phyloP scores from a whole-genome alignment of 805 yeast species.

The Metschnikowia gruessii region DNA sequence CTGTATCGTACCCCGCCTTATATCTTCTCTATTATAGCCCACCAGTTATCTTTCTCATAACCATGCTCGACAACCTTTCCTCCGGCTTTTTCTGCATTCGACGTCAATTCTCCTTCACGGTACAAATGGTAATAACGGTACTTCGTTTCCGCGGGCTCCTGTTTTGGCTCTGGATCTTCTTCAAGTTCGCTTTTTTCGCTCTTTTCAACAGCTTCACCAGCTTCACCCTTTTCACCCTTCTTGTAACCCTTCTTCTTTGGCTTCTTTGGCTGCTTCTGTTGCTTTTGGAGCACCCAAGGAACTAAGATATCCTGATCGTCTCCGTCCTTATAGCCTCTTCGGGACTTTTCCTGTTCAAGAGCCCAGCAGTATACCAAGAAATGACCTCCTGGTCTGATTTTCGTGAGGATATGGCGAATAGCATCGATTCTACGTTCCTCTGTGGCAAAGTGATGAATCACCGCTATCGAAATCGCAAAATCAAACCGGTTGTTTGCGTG shows the following conservation, averaged over 20 bases:
- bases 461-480: constrained; percentile 94
- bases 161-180: not conserved
- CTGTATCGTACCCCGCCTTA: not conserved
- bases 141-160: constrained; percentile 41
- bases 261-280: constrained; percentile 31
- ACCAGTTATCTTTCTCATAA: constrained; percentile 95
- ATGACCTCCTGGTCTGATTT: constrained; percentile 57
- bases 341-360: constrained; percentile 78
- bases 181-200: not conserved
- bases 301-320: constrained; percentile 92
- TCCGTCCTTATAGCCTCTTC: constrained; percentile 89
- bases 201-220: no score
- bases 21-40: constrained; percentile 40
- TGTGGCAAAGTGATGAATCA: constrained; percentile 92
- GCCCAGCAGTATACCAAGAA: constrained; percentile 96
- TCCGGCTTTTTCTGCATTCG: constrained; percentile 70
- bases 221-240: constrained; percentile 5
- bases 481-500: constrained; percentile 47
- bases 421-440: constrained; percentile 75
- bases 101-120: constrained; percentile 74
- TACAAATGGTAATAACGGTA: constrained; percentile 89
- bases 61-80: constrained; percentile 66
- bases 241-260: constrained; percentile 41
- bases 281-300: constrained; percentile 83
- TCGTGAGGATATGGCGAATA: constrained; percentile 61